Conservation (phyloP, 2,329 filamentous ascomycete species). For the Colletotrichum tropicale region DNA sequence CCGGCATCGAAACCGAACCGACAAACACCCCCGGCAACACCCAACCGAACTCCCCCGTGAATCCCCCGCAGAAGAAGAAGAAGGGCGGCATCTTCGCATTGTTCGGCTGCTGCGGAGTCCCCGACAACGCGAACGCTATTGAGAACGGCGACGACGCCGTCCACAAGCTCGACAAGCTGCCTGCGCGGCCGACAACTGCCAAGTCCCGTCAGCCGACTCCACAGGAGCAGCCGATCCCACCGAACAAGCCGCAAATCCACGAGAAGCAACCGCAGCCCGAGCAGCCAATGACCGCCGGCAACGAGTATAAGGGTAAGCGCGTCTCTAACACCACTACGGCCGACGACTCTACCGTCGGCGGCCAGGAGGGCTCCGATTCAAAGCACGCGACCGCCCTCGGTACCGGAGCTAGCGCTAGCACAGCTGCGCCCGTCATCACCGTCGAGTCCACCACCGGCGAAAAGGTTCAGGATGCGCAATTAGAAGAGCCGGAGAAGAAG, state of each 20-base stretch:
- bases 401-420: slow-evolving; percentile 32
- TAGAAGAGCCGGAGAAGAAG: slow-evolving; percentile 31
- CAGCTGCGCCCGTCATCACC: slow-evolving; percentile 47
- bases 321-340: slow-evolving; percentile 50
- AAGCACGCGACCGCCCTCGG: slow-evolving; percentile 44
- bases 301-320: slow-evolving; percentile 47
- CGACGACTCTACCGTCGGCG: slow-evolving; percentile 47
- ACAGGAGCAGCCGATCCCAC: slow-evolving; percentile 43
- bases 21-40: slow-evolving; percentile 53
- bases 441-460: slow-evolving; percentile 18
- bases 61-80: slow-evolving; percentile 58
- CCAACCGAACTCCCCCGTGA: slow-evolving; percentile 56
- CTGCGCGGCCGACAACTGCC: slow-evolving; percentile 57
- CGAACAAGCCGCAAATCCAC: slow-evolving; percentile 44
- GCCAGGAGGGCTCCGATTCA: slow-evolving; percentile 49
- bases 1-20: slow-evolving; percentile 55
- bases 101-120: slow-evolving; percentile 70
- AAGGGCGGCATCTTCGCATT: slow-evolving; percentile 63
- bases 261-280: slow-evolving; percentile 53
- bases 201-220: slow-evolving; percentile 58
- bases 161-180: slow-evolving; percentile 63
- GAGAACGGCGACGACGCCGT: slow-evolving; percentile 58
- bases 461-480: slow-evolving; percentile 25
- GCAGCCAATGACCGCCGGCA: slow-evolving; percentile 30
- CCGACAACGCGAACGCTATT: slow-evolving; percentile 61